A percentile compares a stretch with the other conserved stretches of the same genome.
These are phyloP conservation scores for Teratosphaeria epicoccoides DNA, from an alignment of 2,329 filamentous ascomycete species.

Conservation along the genomic window DNA sequence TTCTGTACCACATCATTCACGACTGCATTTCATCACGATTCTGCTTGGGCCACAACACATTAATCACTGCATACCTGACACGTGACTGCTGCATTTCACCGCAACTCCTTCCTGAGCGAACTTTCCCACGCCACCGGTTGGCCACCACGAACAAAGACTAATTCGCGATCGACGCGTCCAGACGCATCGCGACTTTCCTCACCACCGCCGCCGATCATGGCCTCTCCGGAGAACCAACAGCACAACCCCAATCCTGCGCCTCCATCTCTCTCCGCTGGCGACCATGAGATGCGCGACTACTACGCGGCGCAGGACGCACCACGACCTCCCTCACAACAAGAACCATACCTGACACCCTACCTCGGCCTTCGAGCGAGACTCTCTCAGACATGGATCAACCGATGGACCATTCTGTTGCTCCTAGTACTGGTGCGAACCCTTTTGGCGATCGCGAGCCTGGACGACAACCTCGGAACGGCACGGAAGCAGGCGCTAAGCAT, in stretches of 20 bases:
- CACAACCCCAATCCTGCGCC: conserved; percentile 44
- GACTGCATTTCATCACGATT: neutral
- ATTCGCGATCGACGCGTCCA: conserved; percentile 8
- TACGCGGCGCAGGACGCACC: conserved; percentile 45
- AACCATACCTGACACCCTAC: conserved; percentile 73
- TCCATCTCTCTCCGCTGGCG: conserved; percentile 50
- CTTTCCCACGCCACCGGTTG: conserved; percentile 4
- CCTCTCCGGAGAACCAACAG: conserved; percentile 41
- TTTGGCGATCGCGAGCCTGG: conserved; percentile 61
- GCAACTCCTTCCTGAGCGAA: neutral
- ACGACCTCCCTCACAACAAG: conserved; percentile 50
- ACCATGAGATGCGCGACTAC: conserved; percentile 52
- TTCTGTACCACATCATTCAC: conserved; percentile 4
- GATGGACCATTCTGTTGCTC: conserved; percentile 84
- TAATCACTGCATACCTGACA: neutral
- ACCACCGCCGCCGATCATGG: conserved; percentile 28
- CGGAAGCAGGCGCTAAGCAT: conserved; percentile 74
- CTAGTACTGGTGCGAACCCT: conserved; percentile 75
- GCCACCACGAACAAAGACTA: conserved; percentile 5
- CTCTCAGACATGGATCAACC: conserved; percentile 95
- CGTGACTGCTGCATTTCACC: neutral
- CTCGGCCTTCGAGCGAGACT: conserved; percentile 79
- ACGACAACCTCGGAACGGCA: conserved; percentile 64
- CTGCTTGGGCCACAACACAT: neutral
- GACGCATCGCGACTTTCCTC: conserved; percentile 19